These are phyloP conservation scores for Teratosphaeria zuluensis DNA, from an alignment of 2,329 filamentous ascomycete genomes.

Conservation along the genomic window DNA sequence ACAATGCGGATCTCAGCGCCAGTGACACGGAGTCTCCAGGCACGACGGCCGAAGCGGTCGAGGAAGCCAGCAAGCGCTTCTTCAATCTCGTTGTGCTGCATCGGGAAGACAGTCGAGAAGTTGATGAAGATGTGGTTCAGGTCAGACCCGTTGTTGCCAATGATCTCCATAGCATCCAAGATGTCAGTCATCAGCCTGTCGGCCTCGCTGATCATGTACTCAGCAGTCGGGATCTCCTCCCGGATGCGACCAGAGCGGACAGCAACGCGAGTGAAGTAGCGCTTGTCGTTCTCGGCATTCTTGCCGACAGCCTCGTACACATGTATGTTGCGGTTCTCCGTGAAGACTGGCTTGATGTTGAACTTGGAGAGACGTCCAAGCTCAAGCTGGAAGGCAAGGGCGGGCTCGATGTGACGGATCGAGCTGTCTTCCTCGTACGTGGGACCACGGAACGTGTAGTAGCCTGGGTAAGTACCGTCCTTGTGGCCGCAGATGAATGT, in stretches of 20 bases:
- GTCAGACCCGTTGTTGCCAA: conserved; percentile 98
- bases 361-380: conserved; percentile 90
- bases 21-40: conserved; percentile 92
- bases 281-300: conserved; percentile 89
- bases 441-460: conserved; percentile 97
- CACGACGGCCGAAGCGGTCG: conserved; percentile 88
- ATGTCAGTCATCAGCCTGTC: conserved; percentile 97
- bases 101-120: conserved; percentile 93
- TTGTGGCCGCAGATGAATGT: conserved; percentile 95
- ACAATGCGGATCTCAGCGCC: conserved; percentile 98
- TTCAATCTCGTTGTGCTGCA: conserved; percentile 82
- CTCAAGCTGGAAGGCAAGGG: conserved; percentile 96
- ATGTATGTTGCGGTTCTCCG: conserved; percentile 97
- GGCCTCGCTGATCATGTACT: conserved; percentile 95
- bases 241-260: conserved; percentile 88
- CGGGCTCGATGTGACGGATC: conserved; percentile 94
- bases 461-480: conserved; percentile 88
- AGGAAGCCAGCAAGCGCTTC: conserved; percentile 89
- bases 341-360: conserved; percentile 96
- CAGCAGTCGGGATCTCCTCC: conserved; percentile 95
- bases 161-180: conserved; percentile 92
- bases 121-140: conserved; percentile 99
- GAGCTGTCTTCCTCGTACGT: conserved; percentile 82
- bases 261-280: conserved; percentile 94
- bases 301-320: conserved; percentile 96